Base-by-base conservation (phyloP, 768 basidiomycete species). In the Solioccasus polychromus region DNA sequence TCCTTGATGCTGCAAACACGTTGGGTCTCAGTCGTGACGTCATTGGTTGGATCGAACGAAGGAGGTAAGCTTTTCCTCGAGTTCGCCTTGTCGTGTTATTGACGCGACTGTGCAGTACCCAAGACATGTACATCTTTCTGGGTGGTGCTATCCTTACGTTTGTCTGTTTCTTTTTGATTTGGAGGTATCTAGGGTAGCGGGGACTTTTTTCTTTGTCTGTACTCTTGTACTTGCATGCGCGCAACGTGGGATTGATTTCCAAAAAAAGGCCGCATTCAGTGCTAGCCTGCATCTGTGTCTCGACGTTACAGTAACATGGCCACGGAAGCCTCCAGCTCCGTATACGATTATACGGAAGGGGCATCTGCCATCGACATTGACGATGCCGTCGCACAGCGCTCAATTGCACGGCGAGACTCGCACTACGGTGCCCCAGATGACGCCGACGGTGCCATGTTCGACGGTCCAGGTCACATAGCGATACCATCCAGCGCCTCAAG, bases 1-100 rank as follows among this genome's bases (percentile, higher is more conserved):
- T 99, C 39, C 68, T 96, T 45, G 86, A 90, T 61, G 86, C 92
- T 34, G 96, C 94, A 37, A 97, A 96, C 66, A 96, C 92, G 20
- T 68, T 99, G 47, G 96, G 96, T 0, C 69, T 98, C 61, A 93
- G 93, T 65, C 77, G 93, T 49, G 80, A 95, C 61, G 94, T 95
- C 26, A 97, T 99, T 65, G 85, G 89, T 7, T 99, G 94, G 92
- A 94, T 99, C 53, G 96, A 99, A 62, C 79, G 84, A 51, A 75
- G 96, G 66, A 96, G 91, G 93, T 92, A 51, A 50, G 50, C 8
- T 47, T 34, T 42, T 29, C 35, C 40, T 14, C 19, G 30, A 2
- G 24, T 31, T 4, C n/a, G 19, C 36, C 35, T 41, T 17, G 10
- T 11, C 35, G 19, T 14, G 8, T 39, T 5, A 17, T 28, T 58